Evolutionary conservation across 176 grass and related monocot species (phyloP), one percentile per base, ranked within the genome.

Genomic region (Carex pumila): DNA sequence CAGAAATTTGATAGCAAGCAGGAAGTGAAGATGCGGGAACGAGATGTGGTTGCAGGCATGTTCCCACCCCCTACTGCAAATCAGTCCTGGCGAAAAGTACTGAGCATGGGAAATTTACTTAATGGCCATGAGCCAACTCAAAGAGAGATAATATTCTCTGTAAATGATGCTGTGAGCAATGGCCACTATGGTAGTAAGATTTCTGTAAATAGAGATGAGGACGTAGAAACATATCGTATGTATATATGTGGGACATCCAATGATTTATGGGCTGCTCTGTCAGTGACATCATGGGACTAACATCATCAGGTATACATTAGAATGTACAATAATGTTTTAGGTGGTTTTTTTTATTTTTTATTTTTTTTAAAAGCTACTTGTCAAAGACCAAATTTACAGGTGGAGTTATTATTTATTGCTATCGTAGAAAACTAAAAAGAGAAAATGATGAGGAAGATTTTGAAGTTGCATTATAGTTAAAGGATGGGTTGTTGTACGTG

Each of bases 31-130:
- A 89, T 87, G 79, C 80, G 61, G 29, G 95, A 95, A 85, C 91
- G 92, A 88, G 92, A 92, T 78, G 86, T 80, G 59, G 88, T 98
- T 43, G 86, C 89, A 80, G 91, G 75, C 63, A 79, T 98, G 65
- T 98, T 98, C 90, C 91, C 92, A 77, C 91, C 88, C 7, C 92
- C 95, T 76, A 95, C 92, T 80, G 89, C 88, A 74, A 95, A 87
- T 86, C 91, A 95, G 78, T 95, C 95, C 55, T 98, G 95, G 95
- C 91, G 95, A 85, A 95, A 98, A 87, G 92, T 98, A 85, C 79
- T 95, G 91, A 98, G 95, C 88, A 98, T 98, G 95, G 92, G 95
- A 75, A 98, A 98, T 93, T 93, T 95, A 86, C 84, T 98, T 73
- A 95, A 98, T 53, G 92, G 92, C n/a, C 95, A 98, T 39, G 92